These are phyloP conservation scores for Trypanosoma scelopori DNA, from an alignment of 208 protist species.

Conservation along the genomic window DNA sequence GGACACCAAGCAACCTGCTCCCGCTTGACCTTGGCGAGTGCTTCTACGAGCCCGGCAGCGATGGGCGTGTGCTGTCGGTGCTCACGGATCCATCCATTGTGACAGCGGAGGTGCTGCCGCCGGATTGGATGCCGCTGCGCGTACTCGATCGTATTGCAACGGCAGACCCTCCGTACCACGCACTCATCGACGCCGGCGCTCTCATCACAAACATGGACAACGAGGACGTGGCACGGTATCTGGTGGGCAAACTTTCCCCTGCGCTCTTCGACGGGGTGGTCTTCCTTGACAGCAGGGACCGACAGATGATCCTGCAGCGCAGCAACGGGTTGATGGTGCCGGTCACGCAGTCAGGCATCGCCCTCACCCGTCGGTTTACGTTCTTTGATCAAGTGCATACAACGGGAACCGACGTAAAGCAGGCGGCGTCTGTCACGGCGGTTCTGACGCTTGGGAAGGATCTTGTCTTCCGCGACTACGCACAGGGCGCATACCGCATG, in stretches of 20 bases:
- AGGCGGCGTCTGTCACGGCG: constrained; percentile 86
- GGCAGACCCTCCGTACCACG: constrained; percentile 75
- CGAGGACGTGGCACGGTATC: constrained; percentile 85
- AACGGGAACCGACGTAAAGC: constrained; percentile 95
- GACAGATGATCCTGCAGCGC: constrained; percentile 93
- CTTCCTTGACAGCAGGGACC: constrained; percentile 91
- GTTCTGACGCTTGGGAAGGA: constrained; percentile 96
- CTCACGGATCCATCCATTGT: constrained; percentile 88
- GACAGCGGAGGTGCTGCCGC: constrained; percentile 50
- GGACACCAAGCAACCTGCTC: constrained; percentile 94
- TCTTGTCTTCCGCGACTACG: constrained; percentile 95
- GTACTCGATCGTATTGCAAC: constrained; percentile 90
- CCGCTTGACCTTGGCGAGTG: constrained; percentile 93
- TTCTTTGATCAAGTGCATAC: constrained; percentile 96
- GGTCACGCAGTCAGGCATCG: constrained; percentile 92
- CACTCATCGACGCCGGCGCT: constrained; percentile 95
- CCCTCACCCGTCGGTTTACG: constrained; percentile 86
- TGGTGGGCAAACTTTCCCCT: constrained; percentile 70
- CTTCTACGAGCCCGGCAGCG: constrained; percentile 92
- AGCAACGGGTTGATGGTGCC: constrained; percentile 76
- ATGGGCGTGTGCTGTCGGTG: constrained; percentile 91
- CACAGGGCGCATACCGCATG: constrained; percentile 92
- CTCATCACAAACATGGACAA: constrained; percentile 96
- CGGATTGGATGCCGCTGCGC: constrained; percentile 87
- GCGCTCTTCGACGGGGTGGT: constrained; percentile 93